Evolutionary conservation across 208 protist species (phyloP), one percentile per base, ranked within the genome.

Genomic region (Kentomonas sorsogonicus): DNA sequence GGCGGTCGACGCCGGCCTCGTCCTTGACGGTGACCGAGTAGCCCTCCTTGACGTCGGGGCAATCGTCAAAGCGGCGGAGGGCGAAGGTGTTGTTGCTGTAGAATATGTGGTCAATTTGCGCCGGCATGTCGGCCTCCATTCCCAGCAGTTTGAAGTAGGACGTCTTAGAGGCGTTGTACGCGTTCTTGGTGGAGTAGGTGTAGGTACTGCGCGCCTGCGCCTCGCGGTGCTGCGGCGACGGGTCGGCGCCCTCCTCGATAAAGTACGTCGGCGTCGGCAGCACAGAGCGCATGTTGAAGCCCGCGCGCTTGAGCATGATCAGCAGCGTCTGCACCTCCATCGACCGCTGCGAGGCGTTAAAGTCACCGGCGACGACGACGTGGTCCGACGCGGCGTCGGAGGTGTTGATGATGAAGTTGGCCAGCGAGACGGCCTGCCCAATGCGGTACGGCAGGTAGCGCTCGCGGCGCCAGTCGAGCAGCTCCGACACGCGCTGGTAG

Each of bases 21-120:
- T 56, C 64, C 18, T 63, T 31, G 27, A 73, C 69, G 11, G 36
- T 39, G 55, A 73, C 67, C 26, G 79, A 76, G 45, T 72, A 86
- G 25, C 58, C 53, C 15, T 41, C 29, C 4, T 68, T 60, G 16
- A 69, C 73, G 60, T 91, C 83, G n/a, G 84, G 83, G 69, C 83
- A 94, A 57, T 83, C 60, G 7, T 74, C n/a, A 55, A 83, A 94
- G 13, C 60, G n/a, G 51, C 66, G 60, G 25, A 91, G 63, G 6
- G 46, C n/a, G 44, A 94, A 66, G 39, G 69, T 60, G 16, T 53
- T 67, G 13, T 43, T 22, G 23, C 73, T 83, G 56, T 82, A 79
- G 51, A 94, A 90, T 18, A 94, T 71, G 70, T 94, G 87, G 59
- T 94, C 87, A 60, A 94, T 94, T 66, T 94, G 87, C 36, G 61